Evolutionary conservation across 2,329 filamentous ascomycete genomes (phyloP).

Genomic region (Alternaria viburni): DNA sequence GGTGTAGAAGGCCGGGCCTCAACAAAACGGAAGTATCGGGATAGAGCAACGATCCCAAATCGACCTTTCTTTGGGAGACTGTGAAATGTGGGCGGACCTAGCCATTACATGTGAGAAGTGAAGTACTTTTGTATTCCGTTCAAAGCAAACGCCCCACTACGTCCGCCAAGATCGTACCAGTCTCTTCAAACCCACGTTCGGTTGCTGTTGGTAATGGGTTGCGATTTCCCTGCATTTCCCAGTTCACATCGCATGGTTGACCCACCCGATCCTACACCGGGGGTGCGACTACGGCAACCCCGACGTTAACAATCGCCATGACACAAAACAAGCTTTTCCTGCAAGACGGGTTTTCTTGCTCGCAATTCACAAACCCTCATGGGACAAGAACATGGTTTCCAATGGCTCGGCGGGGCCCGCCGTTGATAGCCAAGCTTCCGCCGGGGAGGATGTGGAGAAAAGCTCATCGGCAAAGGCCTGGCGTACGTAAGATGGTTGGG

Average conservation of each 20-base stretch:
- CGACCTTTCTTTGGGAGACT: background rate
- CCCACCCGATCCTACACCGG: background rate
- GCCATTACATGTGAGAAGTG: background rate
- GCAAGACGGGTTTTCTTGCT: background rate
- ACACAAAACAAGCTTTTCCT: constrained; percentile 9
- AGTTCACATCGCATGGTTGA: constrained; percentile 1
- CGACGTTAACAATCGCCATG: background rate
- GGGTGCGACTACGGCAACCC: background rate
- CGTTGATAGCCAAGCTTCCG: constrained; percentile 32
- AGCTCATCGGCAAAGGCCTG: constrained; percentile 21
- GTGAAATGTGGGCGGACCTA: background rate
- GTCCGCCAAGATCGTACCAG: constrained; percentile 22
- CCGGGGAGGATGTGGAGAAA: constrained; percentile 26
- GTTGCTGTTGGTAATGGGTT: constrained; percentile 3
- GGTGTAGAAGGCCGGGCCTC: background rate
- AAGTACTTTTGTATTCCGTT: constrained; percentile 25
- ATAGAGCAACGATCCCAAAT: background rate
- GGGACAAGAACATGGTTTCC: background rate
- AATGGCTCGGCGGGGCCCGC: constrained; percentile 1
- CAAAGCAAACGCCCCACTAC: constrained; percentile 11
- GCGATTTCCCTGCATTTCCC: constrained; percentile 1
- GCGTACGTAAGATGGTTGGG: constrained; percentile 34
- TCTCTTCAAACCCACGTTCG: background rate
- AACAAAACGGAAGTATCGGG: background rate
- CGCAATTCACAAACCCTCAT: background rate